Conservation (phyloP, 768 basidiomycete genomes). For the Imleria badia region DNA sequence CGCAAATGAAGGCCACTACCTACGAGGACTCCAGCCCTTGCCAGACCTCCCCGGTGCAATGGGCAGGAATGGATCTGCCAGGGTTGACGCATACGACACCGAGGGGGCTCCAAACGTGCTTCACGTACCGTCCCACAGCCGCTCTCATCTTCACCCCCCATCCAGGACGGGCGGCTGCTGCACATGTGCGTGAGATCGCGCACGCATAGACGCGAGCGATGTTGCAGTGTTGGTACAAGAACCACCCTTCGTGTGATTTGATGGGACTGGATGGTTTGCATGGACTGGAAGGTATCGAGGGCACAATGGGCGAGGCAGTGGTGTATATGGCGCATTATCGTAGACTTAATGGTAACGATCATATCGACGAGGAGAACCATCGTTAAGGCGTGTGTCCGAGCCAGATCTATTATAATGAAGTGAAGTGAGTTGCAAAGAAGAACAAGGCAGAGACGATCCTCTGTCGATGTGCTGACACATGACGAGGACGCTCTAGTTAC, state of each 20-base stretch:
- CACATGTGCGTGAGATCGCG: slow-evolving; percentile 65
- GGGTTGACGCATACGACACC: slow-evolving; percentile 2
- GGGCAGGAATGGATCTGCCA: not conserved
- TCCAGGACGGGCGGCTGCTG: slow-evolving; percentile 6
- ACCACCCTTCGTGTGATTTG: slow-evolving; percentile 15
- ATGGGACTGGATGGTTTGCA: slow-evolving; percentile 26
- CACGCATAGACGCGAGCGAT: slow-evolving; percentile 67
- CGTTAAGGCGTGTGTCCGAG: slow-evolving; percentile 71
- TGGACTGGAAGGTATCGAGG: slow-evolving; percentile 31
- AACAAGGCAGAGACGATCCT: slow-evolving; percentile 23
- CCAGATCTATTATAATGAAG: slow-evolving; percentile 54
- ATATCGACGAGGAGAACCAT: slow-evolving; percentile 62
- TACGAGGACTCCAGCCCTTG: no score
- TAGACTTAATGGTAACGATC: slow-evolving; percentile 61
- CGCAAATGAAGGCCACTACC: no score
- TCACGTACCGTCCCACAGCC: slow-evolving; percentile 47
- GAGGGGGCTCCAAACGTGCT: slow-evolving; percentile 26
- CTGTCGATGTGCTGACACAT: slow-evolving; percentile 41
- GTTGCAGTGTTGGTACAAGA: slow-evolving; percentile 48
- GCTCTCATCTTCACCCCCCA: slow-evolving; percentile 8
- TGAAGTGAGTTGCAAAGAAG: not conserved
- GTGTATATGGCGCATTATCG: slow-evolving; percentile 62
- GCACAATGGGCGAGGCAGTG: slow-evolving; percentile 18
- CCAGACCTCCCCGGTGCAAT: no score
- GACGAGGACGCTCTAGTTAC: slow-evolving; percentile 41